These are phyloP conservation scores for Sindora glabra DNA, from an alignment of 306 rosid genomes.

Conservation along the genomic window DNA sequence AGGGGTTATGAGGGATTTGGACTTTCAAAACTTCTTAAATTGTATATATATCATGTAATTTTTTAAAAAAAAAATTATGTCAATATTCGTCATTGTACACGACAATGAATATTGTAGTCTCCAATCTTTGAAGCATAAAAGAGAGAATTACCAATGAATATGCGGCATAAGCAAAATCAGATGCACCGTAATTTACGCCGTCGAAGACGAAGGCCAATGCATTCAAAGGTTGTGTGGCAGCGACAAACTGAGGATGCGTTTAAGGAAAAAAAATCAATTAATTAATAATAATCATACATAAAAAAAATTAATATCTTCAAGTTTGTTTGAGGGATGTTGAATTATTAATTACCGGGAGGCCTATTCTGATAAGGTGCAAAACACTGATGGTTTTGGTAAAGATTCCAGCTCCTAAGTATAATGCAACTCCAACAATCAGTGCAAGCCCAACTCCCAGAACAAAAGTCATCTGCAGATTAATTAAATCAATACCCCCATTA, in stretches of 20 bases:
- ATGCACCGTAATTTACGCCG: constrained; percentile 91
- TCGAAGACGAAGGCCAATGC: constrained; percentile 87
- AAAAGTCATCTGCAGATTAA: constrained; percentile 57
- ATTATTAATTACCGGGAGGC: constrained; percentile 86
- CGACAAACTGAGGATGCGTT: constrained; percentile 94
- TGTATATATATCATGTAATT: too few relatives aligned
- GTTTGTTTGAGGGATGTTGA: too few relatives aligned
- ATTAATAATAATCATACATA: background rate
- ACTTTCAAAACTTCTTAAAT: too few relatives aligned
- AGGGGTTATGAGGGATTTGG: too few relatives aligned
- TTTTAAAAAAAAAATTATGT: too few relatives aligned
- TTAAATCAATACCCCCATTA: background rate
- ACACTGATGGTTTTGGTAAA: constrained; percentile 59
- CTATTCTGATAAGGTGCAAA: constrained; percentile 62
- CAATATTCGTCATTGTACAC: too few relatives aligned
- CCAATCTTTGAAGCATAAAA: too few relatives aligned
- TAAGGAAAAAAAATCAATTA: constrained; percentile 8
- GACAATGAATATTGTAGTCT: too few relatives aligned
- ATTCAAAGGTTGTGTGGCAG: constrained; percentile 93
- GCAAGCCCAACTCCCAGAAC: constrained; percentile 72
- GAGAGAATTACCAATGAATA: constrained; percentile 56
- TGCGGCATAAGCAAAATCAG: constrained; percentile 90
- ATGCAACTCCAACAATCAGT: constrained; percentile 60
- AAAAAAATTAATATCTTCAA: too few relatives aligned
- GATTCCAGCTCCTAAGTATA: constrained; percentile 72